Evolutionary conservation across 164 flowering plant species (phyloP).

Genomic region (Stephania cephalantha): DNA sequence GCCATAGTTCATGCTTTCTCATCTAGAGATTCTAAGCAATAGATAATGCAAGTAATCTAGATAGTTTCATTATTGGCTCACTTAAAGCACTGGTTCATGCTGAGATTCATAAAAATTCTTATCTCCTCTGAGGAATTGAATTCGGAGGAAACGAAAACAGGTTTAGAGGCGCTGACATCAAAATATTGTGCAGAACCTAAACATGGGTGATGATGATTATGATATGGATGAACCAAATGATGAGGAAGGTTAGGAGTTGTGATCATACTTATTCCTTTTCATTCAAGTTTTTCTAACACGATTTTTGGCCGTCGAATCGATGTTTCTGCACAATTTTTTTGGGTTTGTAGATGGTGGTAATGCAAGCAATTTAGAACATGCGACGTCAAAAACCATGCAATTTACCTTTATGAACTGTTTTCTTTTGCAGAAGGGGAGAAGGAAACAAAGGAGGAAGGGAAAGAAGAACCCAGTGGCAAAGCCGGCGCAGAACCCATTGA

Average conservation of each 20-base stretch:
- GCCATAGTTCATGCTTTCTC: no score
- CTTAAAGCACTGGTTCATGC: no score
- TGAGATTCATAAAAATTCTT: no score
- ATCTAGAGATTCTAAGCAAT: no score
- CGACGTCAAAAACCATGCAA: not conserved
- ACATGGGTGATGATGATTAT: conserved; percentile 33
- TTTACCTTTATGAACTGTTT: not conserved
- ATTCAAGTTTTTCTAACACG: not conserved
- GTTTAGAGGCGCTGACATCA: conserved; percentile 14
- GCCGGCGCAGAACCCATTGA: conserved; percentile 11
- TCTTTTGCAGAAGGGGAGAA: conserved; percentile 16
- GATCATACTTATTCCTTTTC: not conserved
- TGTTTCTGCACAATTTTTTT: not conserved
- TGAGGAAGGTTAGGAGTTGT: conserved; percentile 25
- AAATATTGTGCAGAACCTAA: conserved; percentile 30
- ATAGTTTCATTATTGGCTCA: no score
- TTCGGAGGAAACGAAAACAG: conserved; percentile 15
- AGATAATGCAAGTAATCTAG: no score
- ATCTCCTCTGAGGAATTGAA: not conserved
- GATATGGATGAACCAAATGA: conserved; percentile 28
- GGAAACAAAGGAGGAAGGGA: conserved; percentile 13
- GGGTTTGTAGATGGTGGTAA: not conserved
- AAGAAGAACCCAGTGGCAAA: not conserved
- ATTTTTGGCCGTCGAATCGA: not conserved
- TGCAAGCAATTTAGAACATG: not conserved